Evolutionary conservation across 2,329 filamentous ascomycete species (phyloP).

Genomic region (Pseudonectria foliicola): DNA sequence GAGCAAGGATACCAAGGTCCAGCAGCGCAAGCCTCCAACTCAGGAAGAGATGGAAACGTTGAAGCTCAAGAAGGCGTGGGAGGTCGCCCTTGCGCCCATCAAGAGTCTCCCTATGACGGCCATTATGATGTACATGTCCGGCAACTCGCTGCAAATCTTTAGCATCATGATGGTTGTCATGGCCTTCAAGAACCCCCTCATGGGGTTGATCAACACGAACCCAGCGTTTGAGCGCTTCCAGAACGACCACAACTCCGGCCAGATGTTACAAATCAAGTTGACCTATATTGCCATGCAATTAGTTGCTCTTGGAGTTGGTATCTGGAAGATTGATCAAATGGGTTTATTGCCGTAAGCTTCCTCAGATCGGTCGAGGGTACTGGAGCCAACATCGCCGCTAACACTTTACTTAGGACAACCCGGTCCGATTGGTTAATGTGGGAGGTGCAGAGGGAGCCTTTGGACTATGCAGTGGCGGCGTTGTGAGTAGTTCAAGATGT

Average conservation of each 20-base stretch:
- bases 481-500: slow-evolving; percentile 32
- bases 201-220: slow-evolving; percentile 76
- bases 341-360: slow-evolving; percentile 75
- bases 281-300: slow-evolving; percentile 86
- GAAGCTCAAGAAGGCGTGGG: slow-evolving; percentile 98
- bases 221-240: slow-evolving; percentile 88
- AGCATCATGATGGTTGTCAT: slow-evolving; percentile 99
- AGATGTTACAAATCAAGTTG: slow-evolving; percentile 76
- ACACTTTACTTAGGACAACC: slow-evolving; percentile 60
- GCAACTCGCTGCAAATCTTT: slow-evolving; percentile 96
- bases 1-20: slow-evolving; percentile 41
- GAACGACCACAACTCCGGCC: slow-evolving; percentile 64
- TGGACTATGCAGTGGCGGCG: slow-evolving; percentile 60
- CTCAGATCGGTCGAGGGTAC: background rate
- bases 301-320: slow-evolving; percentile 71
- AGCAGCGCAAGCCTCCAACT: slow-evolving; percentile 59
- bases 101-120: slow-evolving; percentile 97
- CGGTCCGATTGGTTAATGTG: slow-evolving; percentile 96
- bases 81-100: slow-evolving; percentile 85
- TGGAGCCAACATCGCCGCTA: slow-evolving; percentile 4
- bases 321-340: slow-evolving; percentile 98
- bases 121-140: slow-evolving; percentile 99
- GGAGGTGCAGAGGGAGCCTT: slow-evolving; percentile 67
- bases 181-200: slow-evolving; percentile 93
- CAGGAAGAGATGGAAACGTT: slow-evolving; percentile 86